Evolutionary conservation across 495 filamentous ascomycete species (phyloP), one percentile per base, ranked within the genome.

Genomic region (Xylaria castorea): DNA sequence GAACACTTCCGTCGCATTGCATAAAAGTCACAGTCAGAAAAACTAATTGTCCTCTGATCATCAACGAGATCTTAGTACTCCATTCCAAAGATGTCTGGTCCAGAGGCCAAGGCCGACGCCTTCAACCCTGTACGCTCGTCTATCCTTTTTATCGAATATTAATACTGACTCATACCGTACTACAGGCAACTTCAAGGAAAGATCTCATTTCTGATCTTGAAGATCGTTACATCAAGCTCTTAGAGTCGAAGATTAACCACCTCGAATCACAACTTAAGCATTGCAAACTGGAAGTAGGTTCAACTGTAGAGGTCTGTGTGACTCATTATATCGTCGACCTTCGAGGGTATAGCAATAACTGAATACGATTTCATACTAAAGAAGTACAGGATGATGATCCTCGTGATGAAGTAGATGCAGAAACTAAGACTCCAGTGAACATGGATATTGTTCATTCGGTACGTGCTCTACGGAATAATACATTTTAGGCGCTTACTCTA

Each of bases 211-310:
- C 60, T 14, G n/a, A 25, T 40, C 60, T 63, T 38, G 60, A 63
- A 63, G 36, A 63, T 44, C 60, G 60, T 40, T 63, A 63, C 38
- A 63, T 63, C 36, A 40, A 44, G 36, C 60, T 63, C n/a, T 44
- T 63, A 9, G 60, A 63, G 36, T n/a, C 34, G 22, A 63, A 63
- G 38, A 44, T 63, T 44, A 22, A 22, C 8, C 34, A 44, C 30
- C 60, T 63, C 20, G 60, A 63, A 22, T 63, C 60, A 40, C 34
- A 63, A 42, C 8, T 63, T 63, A 3, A 38, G 36, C n/a, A 40
- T 44, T 36, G 8, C 5, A 63, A 25, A 63, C 60, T 8, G 16
- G 36, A 44, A 27, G 20, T 1, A 40, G 36, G 57, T 20, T 8
- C 60, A 63, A 42, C 20, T 40, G 4, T 27, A 38, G 38, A 63